Evolutionary conservation across 768 basidiomycete genomes (phyloP).

Genomic region (Lentinula guzmanii): DNA sequence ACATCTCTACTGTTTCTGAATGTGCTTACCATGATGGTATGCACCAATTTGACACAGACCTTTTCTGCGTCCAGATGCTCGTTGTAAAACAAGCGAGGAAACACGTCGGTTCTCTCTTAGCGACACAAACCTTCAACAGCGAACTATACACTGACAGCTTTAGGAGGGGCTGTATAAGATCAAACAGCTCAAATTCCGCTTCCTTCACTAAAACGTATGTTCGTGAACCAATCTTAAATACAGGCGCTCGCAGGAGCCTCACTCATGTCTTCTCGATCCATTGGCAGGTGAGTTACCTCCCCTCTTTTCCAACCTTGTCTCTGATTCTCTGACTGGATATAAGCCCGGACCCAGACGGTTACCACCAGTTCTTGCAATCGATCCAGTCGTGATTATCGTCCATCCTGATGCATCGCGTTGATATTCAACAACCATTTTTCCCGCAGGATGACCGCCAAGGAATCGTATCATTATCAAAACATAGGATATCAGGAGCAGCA

Average conservation of each 20-base stretch:
- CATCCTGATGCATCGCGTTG: not conserved
- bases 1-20: not conserved
- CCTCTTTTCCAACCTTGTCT: not conserved
- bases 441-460: not conserved
- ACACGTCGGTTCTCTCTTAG: not conserved
- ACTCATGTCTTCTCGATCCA: not conserved
- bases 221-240: not conserved
- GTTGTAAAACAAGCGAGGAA: not conserved
- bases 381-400: not conserved
- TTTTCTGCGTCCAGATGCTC: not conserved
- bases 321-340: not conserved
- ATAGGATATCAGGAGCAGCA: not conserved
- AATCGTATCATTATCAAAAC: not conserved
- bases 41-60: not conserved
- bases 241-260: not conserved
- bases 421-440: not conserved
- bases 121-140: not conserved
- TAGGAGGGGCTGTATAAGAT: not conserved
- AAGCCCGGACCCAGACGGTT: not conserved
- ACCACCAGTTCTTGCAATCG: not conserved
- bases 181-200: not conserved
- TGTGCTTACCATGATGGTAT: not conserved
- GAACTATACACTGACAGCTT: not conserved
- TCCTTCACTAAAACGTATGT: not conserved
- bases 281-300: not conserved